Base-by-base conservation (phyloP, 208 protist genomes). In the Trypanosoma melophagium region DNA sequence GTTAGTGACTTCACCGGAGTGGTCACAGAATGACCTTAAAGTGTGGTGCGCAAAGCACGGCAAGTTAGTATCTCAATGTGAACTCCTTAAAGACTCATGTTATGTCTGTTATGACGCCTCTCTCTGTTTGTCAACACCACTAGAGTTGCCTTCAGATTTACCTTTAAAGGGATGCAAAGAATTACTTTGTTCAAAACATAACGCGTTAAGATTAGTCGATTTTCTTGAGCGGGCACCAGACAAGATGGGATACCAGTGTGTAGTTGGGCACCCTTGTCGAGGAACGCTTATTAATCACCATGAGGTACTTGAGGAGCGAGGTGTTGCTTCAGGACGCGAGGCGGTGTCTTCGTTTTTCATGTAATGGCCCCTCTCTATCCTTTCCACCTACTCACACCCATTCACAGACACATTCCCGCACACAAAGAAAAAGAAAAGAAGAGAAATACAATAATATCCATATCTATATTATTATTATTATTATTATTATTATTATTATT, bases 41-140 rank as follows among this genome's bases (percentile, higher is more conserved):
- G 86, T 86, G 42, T 89, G 87, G 81, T 96, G 90, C 44, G 86
- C 86, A 16, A 79, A 78, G 22, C 90, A 96, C 66, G 90, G 90
- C 45, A 96, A 96, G 68, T 80, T 79, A 10, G 58, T 65, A 3
- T 71, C 66, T 38, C 69, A 91, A 21, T 88, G 79, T 51, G 80
- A 86, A 61, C 67, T 81, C 45, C 41, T 88, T 40, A 76, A 91
- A 60, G 86, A 93, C 60, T 88, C 81, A 53, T 96, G 84, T 74
- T 84, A 87, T 44, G 76, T 92, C 16, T 96, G 90, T 57, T 75
- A 68, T 19, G 90, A 93, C 69, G 68, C 66, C 35, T 91, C 76
- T 41, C 66, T 71, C 13, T 96, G 90, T 65, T 76, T 96, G 5
- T 85, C 85, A 10, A 92, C 87, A 22, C 83, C 87, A 44, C 69